Evolutionary conservation across 2,329 filamentous ascomycete genomes (phyloP), one percentile per base, ranked within the genome.

Genomic region (Cercospora zeae-maydis): DNA sequence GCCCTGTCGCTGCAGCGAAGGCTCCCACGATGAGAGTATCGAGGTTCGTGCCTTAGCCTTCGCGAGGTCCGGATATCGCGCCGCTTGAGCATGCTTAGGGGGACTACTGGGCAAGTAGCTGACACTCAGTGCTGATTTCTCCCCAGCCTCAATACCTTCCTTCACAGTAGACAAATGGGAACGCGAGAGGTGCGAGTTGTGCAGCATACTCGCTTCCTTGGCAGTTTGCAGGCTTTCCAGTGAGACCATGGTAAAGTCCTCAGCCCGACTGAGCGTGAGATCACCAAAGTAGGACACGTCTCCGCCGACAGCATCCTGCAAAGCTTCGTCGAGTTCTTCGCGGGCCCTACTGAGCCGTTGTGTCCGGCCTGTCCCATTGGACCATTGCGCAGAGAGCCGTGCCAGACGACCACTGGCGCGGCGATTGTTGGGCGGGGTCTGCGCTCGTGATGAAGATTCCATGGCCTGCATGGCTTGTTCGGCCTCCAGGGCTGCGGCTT

Each of bases 241-340:
- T 2, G 80, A 81, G 1, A 83, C 75, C 77, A 83, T 81, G 62
- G 78, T 83, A 69, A 83, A 82, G 58, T 78, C 79, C 66, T 82
- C 80, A 63, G 80, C 81, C 47, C 79, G 75, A 7, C 78, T 70
- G n/a, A 81, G 73, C 0, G 80, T 82, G 9, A 76, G 75, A 39
- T 82, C 80, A 21, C 80, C 80, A 27, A 47, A 33, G 37, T 52
- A 52, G 3, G 67, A 63, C 2, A 58, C 63, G 24, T 65, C 63
- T n/a, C 67, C 69, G 13, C 67, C 69, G 13, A 73, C 66, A 11
- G 73, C 73, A 45, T 73, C 71, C 49, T 72, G 68, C 42, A 74
- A 58, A 11, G 73, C 73, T 27, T 68, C 47, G 42, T 73, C 71
- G 39, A 74, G 64, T 56, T 74, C 71, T 33, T 74, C 71, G 4